These are phyloP conservation scores for Trametes coccinea DNA, from an alignment of 768 basidiomycete genomes.

Conservation along the genomic window DNA sequence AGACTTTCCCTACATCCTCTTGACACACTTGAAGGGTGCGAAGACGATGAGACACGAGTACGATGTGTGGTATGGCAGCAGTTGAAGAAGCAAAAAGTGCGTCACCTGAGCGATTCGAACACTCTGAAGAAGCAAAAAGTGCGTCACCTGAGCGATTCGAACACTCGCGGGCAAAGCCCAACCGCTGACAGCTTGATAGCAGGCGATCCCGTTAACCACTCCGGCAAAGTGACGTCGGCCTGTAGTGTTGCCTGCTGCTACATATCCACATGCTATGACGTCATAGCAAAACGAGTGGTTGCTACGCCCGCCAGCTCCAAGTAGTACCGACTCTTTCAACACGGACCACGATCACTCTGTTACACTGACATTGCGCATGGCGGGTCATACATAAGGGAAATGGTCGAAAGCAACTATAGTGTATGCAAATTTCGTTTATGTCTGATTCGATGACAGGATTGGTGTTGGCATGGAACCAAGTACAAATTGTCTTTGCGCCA, in stretches of 20 bases:
- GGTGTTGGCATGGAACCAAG: no score
- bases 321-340: neutral
- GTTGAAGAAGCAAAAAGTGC: neutral
- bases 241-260: neutral
- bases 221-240: constrained; percentile 80
- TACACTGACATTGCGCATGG: no score
- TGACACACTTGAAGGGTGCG: no score
- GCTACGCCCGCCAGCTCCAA: no score
- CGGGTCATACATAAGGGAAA: no score
- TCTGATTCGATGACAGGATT: no score
- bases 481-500: no score
- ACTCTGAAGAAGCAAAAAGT: constrained; percentile 1
- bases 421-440: no score
- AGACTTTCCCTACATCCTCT: no score
- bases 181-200: constrained; percentile 33
- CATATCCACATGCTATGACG: neutral
- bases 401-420: no score
- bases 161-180: constrained; percentile 20
- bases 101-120: constrained; percentile 20
- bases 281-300: no score
- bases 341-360: no score
- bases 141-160: constrained; percentile 19
- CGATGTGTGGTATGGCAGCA: neutral
- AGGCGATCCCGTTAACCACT: constrained; percentile 77
- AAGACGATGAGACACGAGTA: neutral